Percentiles rank a stretch among this genome's conserved stretches.
Conservation (phyloP, 208 protist species). For the Naegleria fowleri region DNA sequence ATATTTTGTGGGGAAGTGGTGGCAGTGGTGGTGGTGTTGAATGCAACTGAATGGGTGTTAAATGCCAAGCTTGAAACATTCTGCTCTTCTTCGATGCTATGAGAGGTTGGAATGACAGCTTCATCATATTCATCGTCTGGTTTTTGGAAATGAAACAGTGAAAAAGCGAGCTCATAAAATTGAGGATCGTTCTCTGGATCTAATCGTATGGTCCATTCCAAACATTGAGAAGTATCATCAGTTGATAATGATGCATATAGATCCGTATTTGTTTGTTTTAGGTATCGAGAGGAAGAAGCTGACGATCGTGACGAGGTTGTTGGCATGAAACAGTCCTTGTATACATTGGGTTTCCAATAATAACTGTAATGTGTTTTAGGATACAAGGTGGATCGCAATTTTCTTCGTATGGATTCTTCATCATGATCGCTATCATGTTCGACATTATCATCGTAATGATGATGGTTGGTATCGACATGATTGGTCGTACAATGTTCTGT, state of each 20-base stretch:
- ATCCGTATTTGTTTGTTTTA: background rate
- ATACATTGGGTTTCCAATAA: background rate
- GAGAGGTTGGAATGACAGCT: no score
- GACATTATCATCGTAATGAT: background rate
- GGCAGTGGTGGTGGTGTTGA: no score
- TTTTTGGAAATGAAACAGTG: background rate
- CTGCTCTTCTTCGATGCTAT: no score
- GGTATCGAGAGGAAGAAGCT: background rate
- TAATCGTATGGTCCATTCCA: background rate
- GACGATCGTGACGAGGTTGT: no score
- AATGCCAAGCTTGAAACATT: no score
- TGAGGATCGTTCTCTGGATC: background rate
- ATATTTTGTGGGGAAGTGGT: no score
- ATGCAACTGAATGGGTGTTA: no score
- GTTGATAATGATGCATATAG: no score
- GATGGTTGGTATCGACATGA: background rate
- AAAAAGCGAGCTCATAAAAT: background rate
- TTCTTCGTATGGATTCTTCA: no score
- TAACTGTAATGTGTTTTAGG: background rate
- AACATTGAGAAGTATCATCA: background rate
- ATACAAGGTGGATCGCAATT: background rate
- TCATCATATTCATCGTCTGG: background rate
- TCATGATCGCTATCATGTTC: background rate
- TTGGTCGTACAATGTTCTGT: no score
- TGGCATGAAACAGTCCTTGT: background rate